Evolutionary conservation across 495 filamentous ascomycete genomes (phyloP).

Genomic region (Tuber borchii): DNA sequence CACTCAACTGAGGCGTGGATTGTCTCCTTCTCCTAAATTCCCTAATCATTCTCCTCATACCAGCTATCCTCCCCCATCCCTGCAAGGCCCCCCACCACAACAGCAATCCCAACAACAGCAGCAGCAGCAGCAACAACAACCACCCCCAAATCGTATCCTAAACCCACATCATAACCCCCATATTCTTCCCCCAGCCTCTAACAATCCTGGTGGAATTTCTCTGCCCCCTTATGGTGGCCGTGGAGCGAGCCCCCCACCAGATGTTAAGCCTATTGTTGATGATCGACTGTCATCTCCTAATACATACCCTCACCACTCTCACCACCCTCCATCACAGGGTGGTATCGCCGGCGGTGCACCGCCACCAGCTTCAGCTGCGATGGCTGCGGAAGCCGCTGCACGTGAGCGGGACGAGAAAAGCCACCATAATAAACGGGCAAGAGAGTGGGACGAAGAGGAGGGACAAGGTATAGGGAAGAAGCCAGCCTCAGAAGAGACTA

Average conservation of each 20-base stretch:
- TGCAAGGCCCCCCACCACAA: slow-evolving; percentile 44
- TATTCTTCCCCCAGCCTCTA: slow-evolving; percentile 53
- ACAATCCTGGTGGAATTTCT: slow-evolving; percentile 42
- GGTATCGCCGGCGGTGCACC: slow-evolving; percentile 73
- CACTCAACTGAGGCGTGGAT: slow-evolving; percentile 46
- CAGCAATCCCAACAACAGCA: slow-evolving; percentile 56
- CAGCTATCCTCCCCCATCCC: slow-evolving; percentile 41
- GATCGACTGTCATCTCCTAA: slow-evolving; percentile 78
- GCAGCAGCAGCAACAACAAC: slow-evolving; percentile 50
- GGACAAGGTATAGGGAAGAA: slow-evolving; percentile 60
- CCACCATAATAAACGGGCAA: slow-evolving; percentile 64
- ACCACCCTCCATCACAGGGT: slow-evolving; percentile 58
- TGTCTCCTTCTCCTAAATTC: slow-evolving; percentile 60
- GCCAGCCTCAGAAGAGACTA: slow-evolving; percentile 76
- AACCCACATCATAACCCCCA: slow-evolving; percentile 55
- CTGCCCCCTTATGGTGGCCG: slow-evolving; percentile 44
- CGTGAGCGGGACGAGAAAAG: slow-evolving; percentile 61
- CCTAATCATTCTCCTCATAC: slow-evolving; percentile 37
- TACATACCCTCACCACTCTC: slow-evolving; percentile 59
- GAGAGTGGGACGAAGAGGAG: slow-evolving; percentile 85
- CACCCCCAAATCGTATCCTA: slow-evolving; percentile 54
- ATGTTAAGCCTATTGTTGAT: slow-evolving; percentile 80
- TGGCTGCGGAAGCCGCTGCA: slow-evolving; percentile 67
- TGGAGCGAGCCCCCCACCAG: slow-evolving; percentile 66
- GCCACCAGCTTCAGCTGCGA: slow-evolving; percentile 63